Conservation (phyloP, 495 filamentous ascomycete species). For the Penicillium taxi region DNA sequence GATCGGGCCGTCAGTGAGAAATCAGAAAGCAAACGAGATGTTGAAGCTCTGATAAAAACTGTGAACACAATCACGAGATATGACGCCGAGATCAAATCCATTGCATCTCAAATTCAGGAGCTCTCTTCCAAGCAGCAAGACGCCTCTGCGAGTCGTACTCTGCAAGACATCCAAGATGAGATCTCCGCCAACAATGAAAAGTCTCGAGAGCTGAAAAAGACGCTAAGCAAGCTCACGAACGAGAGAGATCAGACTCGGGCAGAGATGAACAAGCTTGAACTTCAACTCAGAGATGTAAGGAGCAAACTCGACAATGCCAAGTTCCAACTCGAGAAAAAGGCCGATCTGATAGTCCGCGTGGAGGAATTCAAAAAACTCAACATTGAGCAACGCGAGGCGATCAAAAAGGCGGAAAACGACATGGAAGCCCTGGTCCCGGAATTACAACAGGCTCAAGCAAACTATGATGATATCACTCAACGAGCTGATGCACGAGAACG, state of each 20-base stretch:
- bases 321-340: constrained; percentile 72
- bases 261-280: constrained; percentile 59
- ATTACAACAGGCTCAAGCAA: constrained; percentile 62
- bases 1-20: constrained; percentile 60
- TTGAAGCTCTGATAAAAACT: constrained; percentile 66
- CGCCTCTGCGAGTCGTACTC: constrained; percentile 51
- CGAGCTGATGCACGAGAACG: constrained; percentile 67
- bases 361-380: constrained; percentile 64
- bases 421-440: constrained; percentile 63
- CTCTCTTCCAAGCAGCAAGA: constrained; percentile 64
- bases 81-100: constrained; percentile 58
- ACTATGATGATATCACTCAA: constrained; percentile 65
- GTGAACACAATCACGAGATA: constrained; percentile 69
- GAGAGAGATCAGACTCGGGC: constrained; percentile 67
- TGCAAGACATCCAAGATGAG: constrained; percentile 78
- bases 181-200: constrained; percentile 61
- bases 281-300: constrained; percentile 59
- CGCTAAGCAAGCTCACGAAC: constrained; percentile 50
- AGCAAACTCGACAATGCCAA: constrained; percentile 60
- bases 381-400: constrained; percentile 55
- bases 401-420: constrained; percentile 59
- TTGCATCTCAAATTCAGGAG: constrained; percentile 61
- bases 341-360: constrained; percentile 55
- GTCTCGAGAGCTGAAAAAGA: constrained; percentile 51
- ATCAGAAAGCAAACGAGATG: constrained; percentile 58